phyloP scores from a whole-genome alignment of 139 green algal genomes.

The Spirogloea muscicola region DNA sequence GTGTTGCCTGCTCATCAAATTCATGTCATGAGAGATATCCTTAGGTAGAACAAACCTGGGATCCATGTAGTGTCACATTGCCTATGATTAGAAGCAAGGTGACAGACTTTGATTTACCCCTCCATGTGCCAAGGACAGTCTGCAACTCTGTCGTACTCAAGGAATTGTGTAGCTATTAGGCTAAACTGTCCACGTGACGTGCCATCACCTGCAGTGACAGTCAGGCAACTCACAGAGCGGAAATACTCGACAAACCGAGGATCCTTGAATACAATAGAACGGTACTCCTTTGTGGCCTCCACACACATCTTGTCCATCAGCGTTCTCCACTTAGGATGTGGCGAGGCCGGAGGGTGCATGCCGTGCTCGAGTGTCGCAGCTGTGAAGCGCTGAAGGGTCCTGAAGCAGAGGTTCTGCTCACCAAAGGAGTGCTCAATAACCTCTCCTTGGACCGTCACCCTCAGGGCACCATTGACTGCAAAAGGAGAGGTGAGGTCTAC shows the following conservation, averaged over 20 bases:
- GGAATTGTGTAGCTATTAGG: too few relatives aligned
- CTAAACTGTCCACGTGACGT: too few relatives aligned
- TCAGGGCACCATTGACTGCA: conserved; percentile 78
- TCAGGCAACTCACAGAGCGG: conserved; percentile 51
- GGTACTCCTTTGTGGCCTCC: conserved; percentile 65
- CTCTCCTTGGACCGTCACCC: conserved; percentile 85
- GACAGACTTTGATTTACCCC: too few relatives aligned
- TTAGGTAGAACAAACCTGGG: too few relatives aligned
- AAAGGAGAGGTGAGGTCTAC: too few relatives aligned
- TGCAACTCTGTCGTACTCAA: too few relatives aligned
- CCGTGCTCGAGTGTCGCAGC: conserved; percentile 65
- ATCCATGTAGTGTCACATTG: too few relatives aligned
- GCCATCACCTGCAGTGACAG: too few relatives aligned
- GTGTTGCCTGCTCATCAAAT: conserved; percentile 62
- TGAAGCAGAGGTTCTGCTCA: conserved; percentile 71
- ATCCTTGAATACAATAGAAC: conserved; percentile 69
- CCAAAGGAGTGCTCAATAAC: conserved; percentile 95
- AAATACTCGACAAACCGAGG: conserved; percentile 89
- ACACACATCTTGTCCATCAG: conserved; percentile 74
- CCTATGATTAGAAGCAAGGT: too few relatives aligned
- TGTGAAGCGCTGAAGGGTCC: conserved; percentile 61
- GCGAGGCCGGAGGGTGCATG: conserved; percentile 59
- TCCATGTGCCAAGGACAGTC: too few relatives aligned
- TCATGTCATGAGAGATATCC: too few relatives aligned
- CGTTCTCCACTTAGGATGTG: conserved; percentile 63